Evolutionary conservation across 1,139 yeast genomes (phyloP).

Genomic region (Suhomyces guaymorum): DNA sequence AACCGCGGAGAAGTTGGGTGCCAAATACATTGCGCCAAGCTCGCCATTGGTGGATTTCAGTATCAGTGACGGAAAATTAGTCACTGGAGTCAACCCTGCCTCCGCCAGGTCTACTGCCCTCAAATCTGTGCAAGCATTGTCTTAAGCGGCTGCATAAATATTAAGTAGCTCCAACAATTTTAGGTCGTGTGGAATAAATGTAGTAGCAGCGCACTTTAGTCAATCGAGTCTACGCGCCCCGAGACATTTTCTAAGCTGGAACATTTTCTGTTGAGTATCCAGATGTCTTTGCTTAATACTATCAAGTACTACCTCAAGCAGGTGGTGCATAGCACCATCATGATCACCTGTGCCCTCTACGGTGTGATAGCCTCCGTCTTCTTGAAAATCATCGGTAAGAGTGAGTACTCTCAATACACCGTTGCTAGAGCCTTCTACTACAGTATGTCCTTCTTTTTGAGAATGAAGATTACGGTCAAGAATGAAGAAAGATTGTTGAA

Average conservation of each 20-base stretch:
- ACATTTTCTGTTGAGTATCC: too few relatives aligned
- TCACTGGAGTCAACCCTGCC: constrained; percentile 34
- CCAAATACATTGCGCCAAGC: constrained; percentile 19
- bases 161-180: too few relatives aligned
- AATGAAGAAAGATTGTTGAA: constrained; percentile 54
- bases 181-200: too few relatives aligned
- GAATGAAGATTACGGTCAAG: constrained; percentile 67
- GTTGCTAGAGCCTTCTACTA: constrained; percentile 82
- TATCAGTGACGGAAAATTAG: constrained; percentile 22
- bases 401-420: constrained; percentile 82
- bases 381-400: constrained; percentile 69
- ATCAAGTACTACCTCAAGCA: constrained; percentile 59
- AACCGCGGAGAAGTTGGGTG: constrained; percentile 19
- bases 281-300: constrained; percentile 13
- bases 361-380: constrained; percentile 77
- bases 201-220: too few relatives aligned
- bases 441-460: constrained; percentile 59
- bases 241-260: too few relatives aligned
- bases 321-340: constrained; percentile 50
- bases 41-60: constrained; percentile 22
- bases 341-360: constrained; percentile 64
- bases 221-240: too few relatives aligned
- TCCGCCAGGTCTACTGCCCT: constrained; percentile 55
- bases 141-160: too few relatives aligned
- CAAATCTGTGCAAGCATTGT: constrained; percentile 23